phyloP scores from a whole-genome alignment of 345 rosid species.

The Hevea brasiliensis region DNA sequence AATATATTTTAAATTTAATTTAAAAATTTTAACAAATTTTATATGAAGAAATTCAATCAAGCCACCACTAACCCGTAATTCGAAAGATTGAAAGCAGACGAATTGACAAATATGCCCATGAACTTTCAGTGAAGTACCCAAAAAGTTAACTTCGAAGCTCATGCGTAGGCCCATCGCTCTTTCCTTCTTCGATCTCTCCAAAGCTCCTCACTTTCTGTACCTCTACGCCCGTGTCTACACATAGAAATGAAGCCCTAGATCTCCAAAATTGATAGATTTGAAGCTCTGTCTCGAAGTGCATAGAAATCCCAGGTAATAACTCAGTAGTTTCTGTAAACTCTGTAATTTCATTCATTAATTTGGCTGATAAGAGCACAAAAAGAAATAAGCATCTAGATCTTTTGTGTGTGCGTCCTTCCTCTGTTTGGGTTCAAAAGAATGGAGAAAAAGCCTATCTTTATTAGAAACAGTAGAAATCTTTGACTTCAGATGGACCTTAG shows the following conservation, averaged over 20 bases:
- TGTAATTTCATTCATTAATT: neutral
- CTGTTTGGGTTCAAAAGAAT: neutral
- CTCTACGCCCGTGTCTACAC: neutral
- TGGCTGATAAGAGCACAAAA: neutral
- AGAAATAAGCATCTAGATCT: neutral
- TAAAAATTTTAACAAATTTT: too few species aligned
- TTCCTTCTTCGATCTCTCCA: slow-evolving; percentile 4
- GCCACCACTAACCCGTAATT: too few species aligned
- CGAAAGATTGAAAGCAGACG: too few species aligned
- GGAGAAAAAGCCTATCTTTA: neutral
- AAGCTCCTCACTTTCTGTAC: neutral
- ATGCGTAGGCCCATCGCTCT: neutral
- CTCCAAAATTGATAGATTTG: neutral
- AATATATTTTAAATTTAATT: too few species aligned
- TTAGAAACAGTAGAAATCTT: neutral
- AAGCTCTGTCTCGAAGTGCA: neutral
- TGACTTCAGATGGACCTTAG: neutral
- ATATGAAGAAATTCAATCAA: too few species aligned
- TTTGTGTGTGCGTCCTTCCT: neutral
- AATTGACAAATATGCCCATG: neutral
- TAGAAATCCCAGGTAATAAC: slow-evolving; percentile 2
- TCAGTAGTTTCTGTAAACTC: neutral
- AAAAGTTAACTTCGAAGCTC: neutral
- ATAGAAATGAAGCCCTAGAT: neutral
- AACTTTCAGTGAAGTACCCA: neutral